A percentile compares a stretch with the other conserved stretches of the same genome.
Evolutionary conservation across 2,329 filamentous ascomycete species (phyloP).

Genomic region (Aspergillus latus): DNA sequence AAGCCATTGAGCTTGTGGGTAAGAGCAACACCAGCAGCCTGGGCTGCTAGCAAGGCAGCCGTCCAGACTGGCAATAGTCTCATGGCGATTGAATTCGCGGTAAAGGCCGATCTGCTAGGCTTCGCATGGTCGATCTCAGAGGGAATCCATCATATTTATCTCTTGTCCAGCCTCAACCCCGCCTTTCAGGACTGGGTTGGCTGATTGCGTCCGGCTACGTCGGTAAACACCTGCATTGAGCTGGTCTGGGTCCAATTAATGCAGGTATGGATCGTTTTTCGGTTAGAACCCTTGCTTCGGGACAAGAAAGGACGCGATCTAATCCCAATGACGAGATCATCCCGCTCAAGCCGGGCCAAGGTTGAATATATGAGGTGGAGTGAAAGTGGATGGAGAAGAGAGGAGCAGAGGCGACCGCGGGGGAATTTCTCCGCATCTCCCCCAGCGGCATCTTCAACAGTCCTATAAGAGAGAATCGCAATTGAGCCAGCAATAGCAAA

Average conservation of each 20-base stretch:
- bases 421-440: slow-evolving; percentile 17
- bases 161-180: neutral
- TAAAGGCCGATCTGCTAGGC: neutral
- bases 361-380: neutral
- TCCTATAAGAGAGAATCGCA: neutral
- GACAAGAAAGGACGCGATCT: neutral
- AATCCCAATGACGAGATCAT: neutral
- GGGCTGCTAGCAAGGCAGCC: slow-evolving; percentile 43
- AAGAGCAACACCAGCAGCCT: slow-evolving; percentile 50
- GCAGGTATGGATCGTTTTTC: neutral
- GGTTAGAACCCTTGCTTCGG: neutral
- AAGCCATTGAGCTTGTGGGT: slow-evolving; percentile 52
- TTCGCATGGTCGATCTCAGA: neutral
- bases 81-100: slow-evolving; percentile 29
- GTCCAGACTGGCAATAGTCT: slow-evolving; percentile 38
- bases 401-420: slow-evolving; percentile 9
- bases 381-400: neutral
- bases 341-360: neutral
- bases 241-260: neutral
- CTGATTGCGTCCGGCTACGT: neutral
- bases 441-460: neutral
- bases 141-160: neutral
- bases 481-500: no score
- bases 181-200: neutral
- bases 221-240: neutral